These are phyloP conservation scores for Pseudogymnoascus sp. DNA, from an alignment of 2,329 filamentous ascomycete species.

Conservation along the genomic window DNA sequence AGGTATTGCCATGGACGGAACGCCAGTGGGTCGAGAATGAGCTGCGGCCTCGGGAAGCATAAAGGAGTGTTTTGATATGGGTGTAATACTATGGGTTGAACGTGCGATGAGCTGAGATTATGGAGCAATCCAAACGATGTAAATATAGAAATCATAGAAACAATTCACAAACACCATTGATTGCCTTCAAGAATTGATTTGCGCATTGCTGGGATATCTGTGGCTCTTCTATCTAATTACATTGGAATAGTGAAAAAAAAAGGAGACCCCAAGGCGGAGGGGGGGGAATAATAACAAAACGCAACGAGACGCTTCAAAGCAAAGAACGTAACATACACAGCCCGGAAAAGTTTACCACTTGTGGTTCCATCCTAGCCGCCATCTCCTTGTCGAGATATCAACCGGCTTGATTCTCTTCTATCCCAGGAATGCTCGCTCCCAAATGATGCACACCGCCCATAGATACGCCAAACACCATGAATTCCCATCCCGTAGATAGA, in stretches of 20 bases:
- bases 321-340: slow-evolving; percentile 16
- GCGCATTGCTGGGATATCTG: slow-evolving; percentile 12
- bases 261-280: slow-evolving; percentile 11
- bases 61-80: background rate
- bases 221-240: slow-evolving; percentile 28
- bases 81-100: background rate
- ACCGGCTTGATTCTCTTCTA: slow-evolving; percentile 18
- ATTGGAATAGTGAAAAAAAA: slow-evolving; percentile 23
- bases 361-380: slow-evolving; percentile 14
- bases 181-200: background rate
- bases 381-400: slow-evolving; percentile 11
- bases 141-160: slow-evolving; percentile 25
- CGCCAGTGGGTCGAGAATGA: slow-evolving; percentile 43
- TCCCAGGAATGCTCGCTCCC: slow-evolving; percentile 30
- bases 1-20: slow-evolving; percentile 43
- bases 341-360: slow-evolving; percentile 14
- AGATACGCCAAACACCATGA: slow-evolving; percentile 31
- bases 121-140: slow-evolving; percentile 15
- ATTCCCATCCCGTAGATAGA: slow-evolving; percentile 25
- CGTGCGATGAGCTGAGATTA: background rate
- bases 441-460: slow-evolving; percentile 21
- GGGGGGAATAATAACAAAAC: slow-evolving; percentile 23
- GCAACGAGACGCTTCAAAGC: slow-evolving; percentile 22
- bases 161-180: background rate
- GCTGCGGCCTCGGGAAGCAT: slow-evolving; percentile 24